Evolutionary conservation across 768 basidiomycete species (phyloP), one percentile per base, ranked within the genome.

Genomic region (Rhizopogon salebrosus): DNA sequence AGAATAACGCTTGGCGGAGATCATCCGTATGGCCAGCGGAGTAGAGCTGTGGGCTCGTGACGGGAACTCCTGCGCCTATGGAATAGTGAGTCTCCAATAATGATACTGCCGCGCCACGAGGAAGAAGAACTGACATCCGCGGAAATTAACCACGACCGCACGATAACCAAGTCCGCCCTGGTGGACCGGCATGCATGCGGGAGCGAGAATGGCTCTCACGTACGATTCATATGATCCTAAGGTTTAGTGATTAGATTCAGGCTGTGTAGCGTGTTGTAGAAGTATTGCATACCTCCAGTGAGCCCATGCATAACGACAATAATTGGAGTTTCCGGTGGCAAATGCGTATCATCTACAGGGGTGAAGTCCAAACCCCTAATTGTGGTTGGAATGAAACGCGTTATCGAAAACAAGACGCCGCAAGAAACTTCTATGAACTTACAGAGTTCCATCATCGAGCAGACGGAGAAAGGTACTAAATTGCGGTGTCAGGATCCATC

Each of bases 21-120:
- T 99, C 95, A 58, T 94, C 85, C 8, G 95, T 98, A 57, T 91
- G 82, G 27, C 87, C 91, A 16, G 92, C 92, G 43, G 89, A 92
- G 70, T 90, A 98, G 36, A 97, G 71, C 60, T 92, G 85, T 4
- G 83, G 80, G 50, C 83, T 84, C 2, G 92, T 95, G 52, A 98
- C 67, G 2, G 89, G 89, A 27, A 88, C 83, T 34, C 88, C 87
- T 50, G 93, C 94, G 71, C 91, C 89, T 93, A 64, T 22, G 60
- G 27, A 24, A 41, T 45, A 49, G 27, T 55, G 42, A 41, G 62
- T 63, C 36, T 56, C 52, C 49, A 34, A 48, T 52, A 26, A 54
- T 57, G 48, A 48, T 55, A 50, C 26, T 20, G 50, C 34, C 26
- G n/a, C n/a, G n/a, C 34, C 24, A 48, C 31, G 31, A 9, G 16